Conservation (phyloP, 208 protist species). For the Trypanosoma avium region DNA sequence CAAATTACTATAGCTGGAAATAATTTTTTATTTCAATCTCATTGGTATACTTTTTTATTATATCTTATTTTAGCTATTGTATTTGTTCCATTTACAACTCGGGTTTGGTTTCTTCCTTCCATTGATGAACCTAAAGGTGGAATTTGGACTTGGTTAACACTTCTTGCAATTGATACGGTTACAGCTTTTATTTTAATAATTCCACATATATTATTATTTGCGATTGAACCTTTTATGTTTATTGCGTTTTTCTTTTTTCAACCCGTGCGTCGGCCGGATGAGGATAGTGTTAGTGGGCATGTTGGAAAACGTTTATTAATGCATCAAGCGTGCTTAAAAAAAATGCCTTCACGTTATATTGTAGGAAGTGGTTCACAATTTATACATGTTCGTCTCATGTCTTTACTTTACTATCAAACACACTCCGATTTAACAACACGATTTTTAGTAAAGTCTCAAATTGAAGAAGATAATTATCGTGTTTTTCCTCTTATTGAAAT, state of each 20-base stretch:
- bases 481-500: conserved; percentile 60
- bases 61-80: conserved; percentile 60
- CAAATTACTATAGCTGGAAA: conserved; percentile 68
- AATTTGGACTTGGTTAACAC: conserved; percentile 57
- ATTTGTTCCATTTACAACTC: conserved; percentile 72
- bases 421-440: conserved; percentile 52
- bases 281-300: conserved; percentile 38
- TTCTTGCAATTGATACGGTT: conserved; percentile 52
- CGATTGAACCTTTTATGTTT: conserved; percentile 64
- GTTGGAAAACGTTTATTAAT: conserved; percentile 52
- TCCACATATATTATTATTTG: conserved; percentile 57
- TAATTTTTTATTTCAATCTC: conserved; percentile 61
- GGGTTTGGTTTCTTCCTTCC: conserved; percentile 76
- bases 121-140: conserved; percentile 67
- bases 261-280: conserved; percentile 30
- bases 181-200: conserved; percentile 46
- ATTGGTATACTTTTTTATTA: conserved; percentile 48
- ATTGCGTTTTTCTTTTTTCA: conserved; percentile 66
- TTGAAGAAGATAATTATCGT: conserved; percentile 72
- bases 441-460: conserved; percentile 43
- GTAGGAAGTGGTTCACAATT: conserved; percentile 58
- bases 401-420: conserved; percentile 54
- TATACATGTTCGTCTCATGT: conserved; percentile 53
- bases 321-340: conserved; percentile 42
- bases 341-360: conserved; percentile 41